These are phyloP conservation scores for Neurospora sublineolata DNA, from an alignment of 495 filamentous ascomycete genomes.

Conservation along the genomic window DNA sequence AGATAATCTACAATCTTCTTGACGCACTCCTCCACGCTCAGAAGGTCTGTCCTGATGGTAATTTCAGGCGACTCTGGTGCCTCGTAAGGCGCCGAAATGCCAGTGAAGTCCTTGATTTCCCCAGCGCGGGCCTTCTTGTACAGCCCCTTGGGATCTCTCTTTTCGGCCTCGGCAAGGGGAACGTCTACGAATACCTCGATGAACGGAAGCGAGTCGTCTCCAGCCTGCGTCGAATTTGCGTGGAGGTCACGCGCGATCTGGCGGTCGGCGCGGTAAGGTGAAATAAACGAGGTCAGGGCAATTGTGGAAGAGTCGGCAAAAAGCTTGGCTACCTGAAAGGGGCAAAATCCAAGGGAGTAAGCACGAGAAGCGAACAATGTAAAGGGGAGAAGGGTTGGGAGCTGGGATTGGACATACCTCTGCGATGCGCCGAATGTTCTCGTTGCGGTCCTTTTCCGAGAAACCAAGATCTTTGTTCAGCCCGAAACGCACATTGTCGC, in stretches of 20 bases:
- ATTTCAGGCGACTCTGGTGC: slow-evolving; percentile 78
- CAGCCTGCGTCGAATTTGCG: slow-evolving; percentile 34
- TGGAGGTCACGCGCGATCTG: slow-evolving; percentile 72
- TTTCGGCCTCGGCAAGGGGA: slow-evolving; percentile 79
- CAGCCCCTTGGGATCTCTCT: slow-evolving; percentile 89
- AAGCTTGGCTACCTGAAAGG: slow-evolving; percentile 69
- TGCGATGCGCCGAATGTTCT: slow-evolving; percentile 93
- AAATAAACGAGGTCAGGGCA: slow-evolving; percentile 93
- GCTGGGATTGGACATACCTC: slow-evolving; percentile 41
- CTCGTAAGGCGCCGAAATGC: slow-evolving; percentile 89
- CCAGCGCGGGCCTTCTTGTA: slow-evolving; percentile 94
- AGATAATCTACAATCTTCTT: slow-evolving; percentile 71
- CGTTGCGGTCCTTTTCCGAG: slow-evolving; percentile 80
- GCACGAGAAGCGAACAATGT: not conserved
- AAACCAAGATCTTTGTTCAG: slow-evolving; percentile 96
- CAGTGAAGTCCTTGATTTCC: slow-evolving; percentile 94
- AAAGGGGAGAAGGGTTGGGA: not conserved
- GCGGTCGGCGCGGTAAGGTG: slow-evolving; percentile 79
- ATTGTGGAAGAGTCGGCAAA: slow-evolving; percentile 84
- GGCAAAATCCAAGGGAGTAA: not conserved
- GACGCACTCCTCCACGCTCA: slow-evolving; percentile 76
- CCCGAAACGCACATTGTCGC: slow-evolving; percentile 97
- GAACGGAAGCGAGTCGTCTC: slow-evolving; percentile 61
- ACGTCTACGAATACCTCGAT: slow-evolving; percentile 89
- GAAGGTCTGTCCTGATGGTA: slow-evolving; percentile 62